Evolutionary conservation across 768 basidiomycete genomes (phyloP).

Genomic region (Gymnopilus junonius): DNA sequence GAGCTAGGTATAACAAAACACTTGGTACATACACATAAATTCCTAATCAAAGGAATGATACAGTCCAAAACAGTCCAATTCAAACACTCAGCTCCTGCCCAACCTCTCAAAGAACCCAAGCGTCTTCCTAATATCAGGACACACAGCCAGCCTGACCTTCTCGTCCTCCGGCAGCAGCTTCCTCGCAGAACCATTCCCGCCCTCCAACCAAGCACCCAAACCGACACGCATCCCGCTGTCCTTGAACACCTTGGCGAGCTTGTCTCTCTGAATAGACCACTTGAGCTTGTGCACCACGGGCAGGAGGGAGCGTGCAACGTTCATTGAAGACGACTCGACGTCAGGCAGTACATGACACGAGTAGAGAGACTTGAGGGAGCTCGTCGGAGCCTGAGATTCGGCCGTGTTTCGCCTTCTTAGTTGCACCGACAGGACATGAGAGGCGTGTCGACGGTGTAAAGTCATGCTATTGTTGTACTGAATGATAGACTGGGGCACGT

Average conservation of each 20-base stretch:
- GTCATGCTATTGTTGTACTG: conserved; percentile 66
- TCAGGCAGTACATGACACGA: conserved; percentile 63
- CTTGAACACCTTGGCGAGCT: conserved; percentile 60
- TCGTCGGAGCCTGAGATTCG: conserved; percentile 25
- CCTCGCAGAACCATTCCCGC: conserved; percentile 50
- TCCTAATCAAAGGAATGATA: background rate
- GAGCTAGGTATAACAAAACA: background rate
- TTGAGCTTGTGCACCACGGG: conserved; percentile 70
- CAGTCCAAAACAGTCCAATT: background rate
- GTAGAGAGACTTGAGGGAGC: conserved; percentile 48
- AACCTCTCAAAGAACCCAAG: conserved; percentile 63
- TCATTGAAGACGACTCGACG: conserved; percentile 59
- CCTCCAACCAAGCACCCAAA: conserved; percentile 61
- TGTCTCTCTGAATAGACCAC: conserved; percentile 71
- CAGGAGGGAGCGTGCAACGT: conserved; percentile 62
- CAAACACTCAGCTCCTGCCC: conserved; percentile 8
- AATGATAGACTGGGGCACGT: conserved; percentile 57
- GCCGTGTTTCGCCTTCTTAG: conserved; percentile 47
- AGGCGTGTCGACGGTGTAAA: conserved; percentile 58
- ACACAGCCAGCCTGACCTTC: conserved; percentile 69
- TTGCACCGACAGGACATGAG: conserved; percentile 54
- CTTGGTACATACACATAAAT: background rate
- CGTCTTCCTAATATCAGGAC: conserved; percentile 63
- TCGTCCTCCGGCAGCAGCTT: conserved; percentile 62
- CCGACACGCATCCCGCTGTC: conserved; percentile 41